phyloP scores from a whole-genome alignment of 2,329 filamentous ascomycete species.

The Cytospora piceae region DNA sequence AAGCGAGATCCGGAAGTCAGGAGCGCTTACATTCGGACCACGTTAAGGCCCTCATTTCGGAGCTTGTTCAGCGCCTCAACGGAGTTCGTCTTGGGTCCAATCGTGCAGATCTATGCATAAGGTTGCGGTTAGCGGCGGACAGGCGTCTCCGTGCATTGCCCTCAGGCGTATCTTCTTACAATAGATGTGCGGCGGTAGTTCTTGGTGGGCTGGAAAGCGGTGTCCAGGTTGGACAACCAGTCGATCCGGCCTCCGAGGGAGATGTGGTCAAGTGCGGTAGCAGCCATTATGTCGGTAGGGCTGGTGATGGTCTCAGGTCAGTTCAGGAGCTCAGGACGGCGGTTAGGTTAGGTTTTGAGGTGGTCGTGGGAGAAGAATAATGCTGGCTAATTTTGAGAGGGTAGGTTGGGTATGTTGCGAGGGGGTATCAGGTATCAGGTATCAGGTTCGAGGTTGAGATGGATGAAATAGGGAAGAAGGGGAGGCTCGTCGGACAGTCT shows the following conservation, averaged over 20 bases:
- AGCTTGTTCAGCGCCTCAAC: slow-evolving; percentile 96
- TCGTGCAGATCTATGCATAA: slow-evolving; percentile 77
- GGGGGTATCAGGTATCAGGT: not conserved
- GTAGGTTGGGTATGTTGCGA: slow-evolving; percentile 4
- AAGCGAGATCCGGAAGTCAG: not conserved
- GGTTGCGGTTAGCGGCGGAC: slow-evolving; percentile 10
- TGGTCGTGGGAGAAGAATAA: not conserved
- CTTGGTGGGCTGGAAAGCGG: slow-evolving; percentile 81
- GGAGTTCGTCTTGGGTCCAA: slow-evolving; percentile 98
- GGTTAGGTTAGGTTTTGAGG: not conserved
- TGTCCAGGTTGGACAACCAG: slow-evolving; percentile 77
- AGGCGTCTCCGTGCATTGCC: not conserved
- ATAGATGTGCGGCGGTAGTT: slow-evolving; percentile 97
- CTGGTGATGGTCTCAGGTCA: slow-evolving; percentile 1
- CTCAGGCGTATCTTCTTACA: slow-evolving; percentile 19
- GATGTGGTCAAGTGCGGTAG: slow-evolving; percentile 83
- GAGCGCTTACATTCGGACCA: slow-evolving; percentile 88
- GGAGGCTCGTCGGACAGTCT: slow-evolving; percentile 14
- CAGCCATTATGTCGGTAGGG: slow-evolving; percentile 50
- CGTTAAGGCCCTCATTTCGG: slow-evolving; percentile 88
- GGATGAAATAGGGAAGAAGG: slow-evolving; percentile 8
- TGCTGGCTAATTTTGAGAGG: not conserved
- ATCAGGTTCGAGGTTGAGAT: not conserved
- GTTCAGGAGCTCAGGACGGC: not conserved
- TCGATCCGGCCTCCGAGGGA: slow-evolving; percentile 71